Conservation (phyloP, 1,284 basidiomycete genomes). For the Sporisorium graminicola region DNA sequence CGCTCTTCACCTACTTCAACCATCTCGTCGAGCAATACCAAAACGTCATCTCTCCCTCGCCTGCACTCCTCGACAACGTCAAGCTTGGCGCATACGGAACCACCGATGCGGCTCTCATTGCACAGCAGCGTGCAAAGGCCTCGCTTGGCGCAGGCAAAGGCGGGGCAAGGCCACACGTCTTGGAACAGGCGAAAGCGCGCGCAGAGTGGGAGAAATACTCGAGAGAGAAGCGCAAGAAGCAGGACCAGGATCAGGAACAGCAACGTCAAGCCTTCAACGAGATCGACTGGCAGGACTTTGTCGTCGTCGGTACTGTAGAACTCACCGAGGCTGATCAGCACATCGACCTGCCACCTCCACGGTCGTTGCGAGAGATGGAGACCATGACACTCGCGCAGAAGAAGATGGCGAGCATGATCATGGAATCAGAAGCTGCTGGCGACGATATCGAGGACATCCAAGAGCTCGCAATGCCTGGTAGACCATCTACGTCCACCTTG, state of each 20-base stretch:
- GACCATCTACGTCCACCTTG: conserved; percentile 6
- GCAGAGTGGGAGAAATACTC: conserved; percentile 90
- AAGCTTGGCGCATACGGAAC: conserved; percentile 63
- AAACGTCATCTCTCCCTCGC: conserved; percentile 86
- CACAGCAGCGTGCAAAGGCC: conserved; percentile 23
- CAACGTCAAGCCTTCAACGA: conserved; percentile 76
- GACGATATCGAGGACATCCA: conserved; percentile 82
- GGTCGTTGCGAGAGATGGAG: conserved; percentile 93
- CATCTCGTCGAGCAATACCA: conserved; percentile 95
- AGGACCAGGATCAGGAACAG: conserved; percentile 85
- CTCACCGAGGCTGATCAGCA: conserved; percentile 86
- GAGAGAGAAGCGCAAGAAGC: conserved; percentile 85
- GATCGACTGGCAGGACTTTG: conserved; percentile 99
- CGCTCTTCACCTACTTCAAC: conserved; percentile 96
- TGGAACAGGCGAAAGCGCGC: conserved; percentile 81
- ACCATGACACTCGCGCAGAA: conserved; percentile 97
- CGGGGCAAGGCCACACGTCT: conserved; percentile 76
- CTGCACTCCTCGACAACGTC: conserved; percentile 80
- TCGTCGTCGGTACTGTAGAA: conserved; percentile 97
- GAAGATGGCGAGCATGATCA: conserved; percentile 97
- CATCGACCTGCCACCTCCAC: conserved; percentile 92
- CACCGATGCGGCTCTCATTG: conserved; percentile 17
- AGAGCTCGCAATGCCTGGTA: conserved; percentile 64
- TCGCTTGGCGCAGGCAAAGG: conserved; percentile 47
- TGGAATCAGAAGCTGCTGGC: conserved; percentile 78